Evolutionary conservation across 1,284 basidiomycete species (phyloP).

Genomic region (Anthracocystis walkeri): DNA sequence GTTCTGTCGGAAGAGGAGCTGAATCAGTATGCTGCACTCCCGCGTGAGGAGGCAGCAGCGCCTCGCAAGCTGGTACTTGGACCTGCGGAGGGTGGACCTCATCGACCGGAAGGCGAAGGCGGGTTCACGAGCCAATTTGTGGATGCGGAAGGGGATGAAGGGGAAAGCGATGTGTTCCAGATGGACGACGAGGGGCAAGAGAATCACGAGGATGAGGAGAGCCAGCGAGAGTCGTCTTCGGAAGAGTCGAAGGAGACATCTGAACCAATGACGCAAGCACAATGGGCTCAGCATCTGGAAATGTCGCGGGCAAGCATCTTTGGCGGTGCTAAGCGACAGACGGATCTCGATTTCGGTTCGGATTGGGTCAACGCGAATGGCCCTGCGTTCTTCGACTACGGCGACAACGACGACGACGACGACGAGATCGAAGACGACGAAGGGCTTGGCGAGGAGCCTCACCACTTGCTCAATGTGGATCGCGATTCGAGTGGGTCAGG

Average conservation of each 20-base stretch:
- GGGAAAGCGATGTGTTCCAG: slow-evolving; percentile 35
- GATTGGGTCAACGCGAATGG: slow-evolving; percentile 43
- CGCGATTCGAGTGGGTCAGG: slow-evolving; percentile 43
- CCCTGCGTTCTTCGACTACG: slow-evolving; percentile 48
- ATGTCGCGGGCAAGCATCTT: slow-evolving; percentile 37
- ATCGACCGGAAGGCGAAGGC: slow-evolving; percentile 40
- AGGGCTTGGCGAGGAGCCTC: slow-evolving; percentile 41
- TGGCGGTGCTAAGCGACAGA: slow-evolving; percentile 26
- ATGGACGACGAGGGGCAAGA: slow-evolving; percentile 46
- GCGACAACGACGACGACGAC: slow-evolving; percentile 32
- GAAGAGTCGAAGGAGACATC: slow-evolving; percentile 12
- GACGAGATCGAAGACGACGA: slow-evolving; percentile 33
- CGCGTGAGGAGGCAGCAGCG: slow-evolving; percentile 4
- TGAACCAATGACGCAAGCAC: slow-evolving; percentile 12
- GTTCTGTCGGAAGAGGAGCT: slow-evolving; percentile 43
- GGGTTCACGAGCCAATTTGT: slow-evolving; percentile 36
- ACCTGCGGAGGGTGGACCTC: slow-evolving; percentile 59
- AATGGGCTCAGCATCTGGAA: slow-evolving; percentile 45
- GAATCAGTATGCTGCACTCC: background rate
- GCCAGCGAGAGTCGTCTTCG: slow-evolving; percentile 2
- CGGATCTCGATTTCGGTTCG: slow-evolving; percentile 28
- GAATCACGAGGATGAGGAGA: slow-evolving; percentile 3
- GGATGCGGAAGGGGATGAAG: slow-evolving; percentile 29
- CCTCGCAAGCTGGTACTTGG: slow-evolving; percentile 58
- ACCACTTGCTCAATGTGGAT: slow-evolving; percentile 52